Evolutionary conservation across 75 land plant genomes (phyloP), one percentile per base, ranked within the genome.

Genomic region (Picea sitchensis): DNA sequence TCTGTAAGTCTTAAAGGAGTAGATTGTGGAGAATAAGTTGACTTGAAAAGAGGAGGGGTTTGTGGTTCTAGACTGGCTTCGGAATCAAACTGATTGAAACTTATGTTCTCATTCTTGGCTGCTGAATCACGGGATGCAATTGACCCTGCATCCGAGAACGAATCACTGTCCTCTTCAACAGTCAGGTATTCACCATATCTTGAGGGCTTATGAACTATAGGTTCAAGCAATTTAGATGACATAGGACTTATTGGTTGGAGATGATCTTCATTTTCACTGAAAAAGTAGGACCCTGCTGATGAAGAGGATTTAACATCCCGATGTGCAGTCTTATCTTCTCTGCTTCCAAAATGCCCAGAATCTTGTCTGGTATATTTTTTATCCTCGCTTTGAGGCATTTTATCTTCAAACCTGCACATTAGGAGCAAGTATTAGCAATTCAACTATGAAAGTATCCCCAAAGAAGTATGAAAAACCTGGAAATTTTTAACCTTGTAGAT

Each of bases 121-220:
- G 71, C 81, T 23, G 75, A 77, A 3, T 84, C 89, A 2, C 61
- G 80, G 14, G 61, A 77, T 30, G 58, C 78, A 20, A 51, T 30
- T 31, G 82, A 61, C 30, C 12, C 30, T 7, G 60, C 47, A 7
- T 77, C 82, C 20, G 83, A 84, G 73, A 47, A 18, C 3, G 26
- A 58, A 18, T 57, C 77, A n/a, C 14, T 11, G 15, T 75, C 76
- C 13, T 87, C 91, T n/a, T 85, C 87, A 75, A 82, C 82, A 18
- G 78, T 75, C 61, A 18, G 57, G 38, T 76, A 84, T 41, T 88
- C 84, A 34, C 82, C 82, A 44, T 90, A 90, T 73, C 92, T 78
- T 17, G 83, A 62, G 4, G 17, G 21, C 14, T 54, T 30, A 14
- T 62, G 13, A 13, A 26, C 34, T 76, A 65, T 78, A 56, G 56